Evolutionary conservation across 805 yeast species (phyloP), one percentile per base, ranked within the genome.

Genomic region (Candida endomychidarum): DNA sequence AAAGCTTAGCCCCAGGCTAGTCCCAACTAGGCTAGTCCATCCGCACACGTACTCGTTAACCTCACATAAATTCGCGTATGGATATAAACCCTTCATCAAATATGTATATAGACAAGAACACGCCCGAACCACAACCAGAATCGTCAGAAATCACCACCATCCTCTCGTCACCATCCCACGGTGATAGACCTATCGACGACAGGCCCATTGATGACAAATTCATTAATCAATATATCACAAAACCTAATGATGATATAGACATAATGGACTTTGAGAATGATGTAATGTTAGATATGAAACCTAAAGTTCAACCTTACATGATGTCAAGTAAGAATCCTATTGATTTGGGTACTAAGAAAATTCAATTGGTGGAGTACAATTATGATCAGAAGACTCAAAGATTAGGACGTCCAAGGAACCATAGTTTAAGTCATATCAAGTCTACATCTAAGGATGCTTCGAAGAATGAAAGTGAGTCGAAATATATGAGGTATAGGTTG

Each of bases 371-470:
- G 19, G 62, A 54, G 25, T 66, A 64, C 43, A 49, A 55, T 27
- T 70, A 67, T n/a, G 41, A 48, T 17, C 54, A 54, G 20, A 59
- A 59, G 38, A 50, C 65, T 9, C 56, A 58, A 37, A 50, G 72
- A 14, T 47, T 66, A 16, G 72, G 72, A 2, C 38, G 72, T 25
- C 70, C 70, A 5, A 46, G 72, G 8, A 59, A 53, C 38, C 58
- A 60, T 22, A 50, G 54, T 5, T 38, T 50, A 1, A 51, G 48
- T 18, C 47, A 41, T 6, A 37, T 51, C 4, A 43, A 47, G 26
- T 39, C 53, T 6, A 47, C 56, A 6, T 53, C 61, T 2, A 46
- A 52, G 12, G 45, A 53, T 16, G 34, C 49, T 6, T 19, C 34
- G 14, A 35, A 42, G 18, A 66, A 66, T 45, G 53, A 49, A 35